Evolutionary conservation across 768 basidiomycete genomes (phyloP), one percentile per base, ranked within the genome.

Genomic region (Paxillus rubicundulus): DNA sequence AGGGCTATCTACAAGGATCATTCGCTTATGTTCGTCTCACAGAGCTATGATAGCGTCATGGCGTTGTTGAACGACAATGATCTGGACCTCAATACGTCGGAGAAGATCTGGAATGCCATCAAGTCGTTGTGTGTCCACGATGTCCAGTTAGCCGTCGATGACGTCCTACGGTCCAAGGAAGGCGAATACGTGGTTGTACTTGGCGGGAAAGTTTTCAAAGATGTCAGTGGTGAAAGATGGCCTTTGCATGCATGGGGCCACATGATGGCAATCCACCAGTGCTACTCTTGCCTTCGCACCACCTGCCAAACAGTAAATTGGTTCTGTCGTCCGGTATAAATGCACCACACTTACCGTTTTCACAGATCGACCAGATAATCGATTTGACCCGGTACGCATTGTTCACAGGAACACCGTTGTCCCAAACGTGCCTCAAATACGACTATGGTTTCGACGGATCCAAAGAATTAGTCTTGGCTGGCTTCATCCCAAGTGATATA

Each of bases 231-330:
- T n/a, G 56, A 57, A 48, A 45, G 55, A 21, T 69, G 65, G 64
- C 68, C 72, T 27, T 61, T 72, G 46, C 70, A 67, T 34, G 71
- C 67, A 7, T 72, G 71, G 71, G 68, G 70, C 7, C 71, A 72
- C 34, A 58, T 71, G 57, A 63, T 58, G 39, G 65, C 64, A 28
- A 47, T 71, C 28, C 57, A 60, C 33, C 46, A 40, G 14, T 71
- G 71, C 45, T 72, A 71, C 44, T 59, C 62, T 4, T 72, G 70
- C 39, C 62, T 72, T 49, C 68, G 70, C 34, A 52, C 48, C 13
- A 58, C 56, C n/a, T 72, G 69, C 47, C 58, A 59, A 49, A 66
- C 70, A 52, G 70, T 69, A 58, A 41, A 42, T 45, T 28, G 30
- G 12, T 36, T 47, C 5, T 24, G 21, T 24, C 21, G 21, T 24